phyloP scores from a whole-genome alignment of 495 filamentous ascomycete genomes.

The Penicillium egyptiacum region DNA sequence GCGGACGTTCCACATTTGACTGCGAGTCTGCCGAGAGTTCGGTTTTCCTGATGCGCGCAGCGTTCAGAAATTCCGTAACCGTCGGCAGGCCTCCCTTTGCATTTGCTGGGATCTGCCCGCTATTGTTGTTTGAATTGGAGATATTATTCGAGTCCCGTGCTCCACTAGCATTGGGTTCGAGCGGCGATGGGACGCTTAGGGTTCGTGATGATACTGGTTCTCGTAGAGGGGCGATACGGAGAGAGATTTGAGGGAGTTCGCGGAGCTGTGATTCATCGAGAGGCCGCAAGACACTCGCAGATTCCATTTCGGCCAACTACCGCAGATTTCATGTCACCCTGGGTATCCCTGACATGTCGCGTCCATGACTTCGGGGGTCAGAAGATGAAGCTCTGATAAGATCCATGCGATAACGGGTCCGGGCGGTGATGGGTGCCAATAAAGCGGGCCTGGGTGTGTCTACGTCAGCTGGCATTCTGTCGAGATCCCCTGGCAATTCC shows the following conservation, averaged over 20 bases:
- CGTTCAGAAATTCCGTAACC: slow-evolving; percentile 37
- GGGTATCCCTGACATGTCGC: not conserved
- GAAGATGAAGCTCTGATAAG: slow-evolving; percentile 19
- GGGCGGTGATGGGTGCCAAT: slow-evolving; percentile 13
- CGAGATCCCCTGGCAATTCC: slow-evolving; percentile 8
- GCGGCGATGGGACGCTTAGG: slow-evolving; percentile 44
- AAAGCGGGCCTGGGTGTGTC: not conserved
- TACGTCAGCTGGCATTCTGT: slow-evolving; percentile 20
- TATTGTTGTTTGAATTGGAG: slow-evolving; percentile 35
- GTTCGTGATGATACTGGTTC: slow-evolving; percentile 47
- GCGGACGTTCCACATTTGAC: slow-evolving; percentile 37
- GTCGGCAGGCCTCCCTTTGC: slow-evolving; percentile 30
- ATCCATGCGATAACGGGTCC: slow-evolving; percentile 13
- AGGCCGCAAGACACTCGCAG: slow-evolving; percentile 30
- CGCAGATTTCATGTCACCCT: slow-evolving; percentile 6
- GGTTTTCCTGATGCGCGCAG: slow-evolving; percentile 37
- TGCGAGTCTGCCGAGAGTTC: slow-evolving; percentile 33
- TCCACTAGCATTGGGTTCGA: slow-evolving; percentile 49
- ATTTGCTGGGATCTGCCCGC: slow-evolving; percentile 30
- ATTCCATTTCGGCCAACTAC: slow-evolving; percentile 32
- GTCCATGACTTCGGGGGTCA: slow-evolving; percentile 4
- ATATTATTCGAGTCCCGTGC: slow-evolving; percentile 34
- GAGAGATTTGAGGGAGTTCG: slow-evolving; percentile 46
- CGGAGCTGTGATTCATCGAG: slow-evolving; percentile 45
- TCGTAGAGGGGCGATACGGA: slow-evolving; percentile 53